Percentiles rank a stretch among this genome's conserved stretches.
phyloP scores from a whole-genome alignment of 345 rosid species.

The Euphorbia tirucalli region DNA sequence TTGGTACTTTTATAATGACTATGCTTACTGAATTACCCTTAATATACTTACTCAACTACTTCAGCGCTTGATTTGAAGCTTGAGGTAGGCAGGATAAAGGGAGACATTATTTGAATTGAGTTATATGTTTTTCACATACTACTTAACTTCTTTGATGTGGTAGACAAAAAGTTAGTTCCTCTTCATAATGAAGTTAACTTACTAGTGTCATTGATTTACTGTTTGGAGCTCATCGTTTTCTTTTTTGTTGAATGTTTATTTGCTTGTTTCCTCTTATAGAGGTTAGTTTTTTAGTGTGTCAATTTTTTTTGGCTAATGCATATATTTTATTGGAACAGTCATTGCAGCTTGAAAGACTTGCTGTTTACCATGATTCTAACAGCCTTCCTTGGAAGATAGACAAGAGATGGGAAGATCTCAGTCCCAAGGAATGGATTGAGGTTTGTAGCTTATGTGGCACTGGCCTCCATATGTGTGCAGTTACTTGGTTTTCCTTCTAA shows the following conservation, averaged over 20 bases:
- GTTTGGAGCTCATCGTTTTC: not conserved
- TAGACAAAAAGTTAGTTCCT: not conserved
- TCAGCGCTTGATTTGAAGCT: not conserved
- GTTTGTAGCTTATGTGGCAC: slow-evolving; percentile 42
- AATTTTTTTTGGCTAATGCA: slow-evolving; percentile 27
- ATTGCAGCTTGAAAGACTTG: slow-evolving; percentile 90
- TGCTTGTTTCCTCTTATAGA: slow-evolving; percentile 5
- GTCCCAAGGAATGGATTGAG: slow-evolving; percentile 92
- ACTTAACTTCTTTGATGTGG: not conserved
- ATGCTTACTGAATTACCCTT: not conserved
- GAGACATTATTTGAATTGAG: not conserved
- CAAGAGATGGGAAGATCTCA: slow-evolving; percentile 88
- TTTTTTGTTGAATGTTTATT: slow-evolving; percentile 10
- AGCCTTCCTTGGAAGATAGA: slow-evolving; percentile 76
- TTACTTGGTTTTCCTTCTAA: slow-evolving; percentile 1
- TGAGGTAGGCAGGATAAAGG: not conserved
- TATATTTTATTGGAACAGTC: slow-evolving; percentile 53
- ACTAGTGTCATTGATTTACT: slow-evolving; percentile 6
- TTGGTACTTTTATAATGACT: not conserved
- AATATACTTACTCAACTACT: not conserved
- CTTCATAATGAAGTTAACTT: not conserved
- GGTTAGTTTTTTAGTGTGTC: not conserved
- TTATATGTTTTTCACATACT: not conserved
- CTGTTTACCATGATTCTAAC: slow-evolving; percentile 86
- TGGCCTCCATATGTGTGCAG: not conserved